A percentile compares a stretch with the other conserved stretches of the same genome.
Conservation (phyloP, 164 flowering plant species). For the Akebia trifoliata region DNA sequence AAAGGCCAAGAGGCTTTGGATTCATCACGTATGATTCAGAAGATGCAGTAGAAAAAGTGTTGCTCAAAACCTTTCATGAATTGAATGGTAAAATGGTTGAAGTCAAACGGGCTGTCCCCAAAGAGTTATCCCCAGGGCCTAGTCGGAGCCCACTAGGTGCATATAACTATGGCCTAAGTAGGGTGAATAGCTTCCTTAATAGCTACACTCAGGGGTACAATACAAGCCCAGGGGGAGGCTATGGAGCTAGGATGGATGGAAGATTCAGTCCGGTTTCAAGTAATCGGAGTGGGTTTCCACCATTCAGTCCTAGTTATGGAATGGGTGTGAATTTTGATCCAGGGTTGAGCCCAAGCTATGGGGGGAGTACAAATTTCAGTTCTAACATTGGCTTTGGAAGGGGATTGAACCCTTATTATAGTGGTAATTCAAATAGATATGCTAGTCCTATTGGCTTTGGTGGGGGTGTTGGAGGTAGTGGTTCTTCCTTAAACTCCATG, state of each 20-base stretch:
- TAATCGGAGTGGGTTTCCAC: slow-evolving; percentile 58
- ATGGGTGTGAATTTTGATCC: slow-evolving; percentile 55
- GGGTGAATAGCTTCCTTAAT: slow-evolving; percentile 54
- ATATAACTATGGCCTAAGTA: slow-evolving; percentile 43
- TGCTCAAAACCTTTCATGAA: slow-evolving; percentile 74
- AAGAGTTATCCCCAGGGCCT: slow-evolving; percentile 73
- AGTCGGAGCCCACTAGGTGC: slow-evolving; percentile 47
- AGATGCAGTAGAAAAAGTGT: slow-evolving; percentile 74
- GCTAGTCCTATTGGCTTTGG: slow-evolving; percentile 38
- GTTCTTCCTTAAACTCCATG: slow-evolving; percentile 38
- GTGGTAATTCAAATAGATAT: slow-evolving; percentile 42
- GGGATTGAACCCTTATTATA: slow-evolving; percentile 41
- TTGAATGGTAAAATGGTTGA: slow-evolving; percentile 89
- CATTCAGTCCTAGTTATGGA: slow-evolving; percentile 45
- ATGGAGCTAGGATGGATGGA: slow-evolving; percentile 64
- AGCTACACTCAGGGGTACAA: slow-evolving; percentile 55
- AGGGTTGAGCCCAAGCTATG: slow-evolving; percentile 46
- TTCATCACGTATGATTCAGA: slow-evolving; percentile 88
- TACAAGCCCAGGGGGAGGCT: slow-evolving; percentile 49
- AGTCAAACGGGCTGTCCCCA: slow-evolving; percentile 88
- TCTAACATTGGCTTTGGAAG: slow-evolving; percentile 47
- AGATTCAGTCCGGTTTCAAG: slow-evolving; percentile 60
- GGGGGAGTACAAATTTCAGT: slow-evolving; percentile 32
- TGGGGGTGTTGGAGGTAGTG: slow-evolving; percentile 40
- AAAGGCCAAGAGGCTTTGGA: slow-evolving; percentile 91